phyloP scores from a whole-genome alignment of 169 alveolate genomes.

The Plasmodium adleri region DNA sequence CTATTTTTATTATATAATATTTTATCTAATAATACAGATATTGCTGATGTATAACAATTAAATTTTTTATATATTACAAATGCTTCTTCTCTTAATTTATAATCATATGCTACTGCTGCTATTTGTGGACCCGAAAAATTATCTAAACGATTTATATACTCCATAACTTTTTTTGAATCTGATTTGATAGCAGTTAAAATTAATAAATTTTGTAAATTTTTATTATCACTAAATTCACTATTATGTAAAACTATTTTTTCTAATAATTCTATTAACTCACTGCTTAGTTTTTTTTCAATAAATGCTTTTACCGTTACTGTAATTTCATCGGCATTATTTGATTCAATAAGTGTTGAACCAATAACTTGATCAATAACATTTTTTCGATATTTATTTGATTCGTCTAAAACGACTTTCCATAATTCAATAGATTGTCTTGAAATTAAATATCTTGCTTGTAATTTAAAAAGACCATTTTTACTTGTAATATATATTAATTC shows the following conservation, averaged over 20 bases:
- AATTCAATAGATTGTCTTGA: constrained; percentile 96
- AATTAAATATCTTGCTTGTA: constrained; percentile 97
- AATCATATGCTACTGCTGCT: constrained; percentile 93
- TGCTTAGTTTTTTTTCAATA: constrained; percentile 97
- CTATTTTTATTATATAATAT: constrained; percentile 43
- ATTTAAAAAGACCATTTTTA: constrained; percentile 96
- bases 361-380: constrained; percentile 97
- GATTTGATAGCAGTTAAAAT: constrained; percentile 85
- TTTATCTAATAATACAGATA: constrained; percentile 92
- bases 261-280: constrained; percentile 94
- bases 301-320: constrained; percentile 98
- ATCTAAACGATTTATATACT: constrained; percentile 96
- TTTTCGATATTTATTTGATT: constrained; percentile 93
- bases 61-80: constrained; percentile 93
- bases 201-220: constrained; percentile 91
- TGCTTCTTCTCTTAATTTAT: constrained; percentile 93
- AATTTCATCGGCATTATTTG: constrained; percentile 96
- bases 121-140: constrained; percentile 97
- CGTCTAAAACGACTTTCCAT: constrained; percentile 95
- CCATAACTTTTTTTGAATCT: constrained; percentile 83
- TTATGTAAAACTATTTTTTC: constrained; percentile 82
- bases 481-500: constrained; percentile 96
- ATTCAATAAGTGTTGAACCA: constrained; percentile 96
- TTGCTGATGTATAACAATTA: constrained; percentile 94
- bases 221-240: constrained; percentile 96